Evolutionary conservation across 768 basidiomycete genomes (phyloP).

Genomic region (Pleurotus eryngii): DNA sequence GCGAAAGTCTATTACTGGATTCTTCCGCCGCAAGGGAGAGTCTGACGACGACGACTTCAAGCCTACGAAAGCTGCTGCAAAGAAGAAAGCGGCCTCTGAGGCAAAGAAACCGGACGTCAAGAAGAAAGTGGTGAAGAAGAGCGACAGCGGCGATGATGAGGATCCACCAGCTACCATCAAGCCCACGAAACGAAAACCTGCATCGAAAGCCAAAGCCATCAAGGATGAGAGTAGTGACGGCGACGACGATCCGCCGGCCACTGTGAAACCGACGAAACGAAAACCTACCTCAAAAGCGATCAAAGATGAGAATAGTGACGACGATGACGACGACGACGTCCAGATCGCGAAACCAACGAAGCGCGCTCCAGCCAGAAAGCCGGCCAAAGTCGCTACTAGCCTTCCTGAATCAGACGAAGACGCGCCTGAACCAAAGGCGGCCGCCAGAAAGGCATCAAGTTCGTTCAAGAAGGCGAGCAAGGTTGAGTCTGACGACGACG

Average conservation of each 20-base stretch:
- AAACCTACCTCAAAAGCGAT: slow-evolving; percentile 16
- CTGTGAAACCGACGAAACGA: slow-evolving; percentile 7
- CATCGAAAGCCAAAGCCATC: slow-evolving; percentile 17
- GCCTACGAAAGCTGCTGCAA: slow-evolving; percentile 24
- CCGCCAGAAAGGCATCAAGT: slow-evolving; percentile 15
- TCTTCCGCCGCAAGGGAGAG: slow-evolving; percentile 12
- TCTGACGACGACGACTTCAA: slow-evolving; percentile 19
- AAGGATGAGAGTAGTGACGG: slow-evolving; percentile 14
- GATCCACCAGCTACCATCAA: slow-evolving; percentile 10
- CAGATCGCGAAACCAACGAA: slow-evolving; percentile 11
- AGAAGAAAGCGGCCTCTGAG: slow-evolving; percentile 22
- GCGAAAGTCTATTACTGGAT: slow-evolving; percentile 32
- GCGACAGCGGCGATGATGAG: slow-evolving; percentile 15
- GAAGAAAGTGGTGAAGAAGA: slow-evolving; percentile 13
- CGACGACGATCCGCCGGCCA: slow-evolving; percentile 13
- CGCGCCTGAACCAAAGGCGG: slow-evolving; percentile 8
- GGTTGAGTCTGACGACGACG: slow-evolving; percentile 20
- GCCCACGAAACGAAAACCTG: slow-evolving; percentile 10
- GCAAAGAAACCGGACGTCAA: slow-evolving; percentile 15
- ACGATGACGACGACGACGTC: slow-evolving; percentile 34
- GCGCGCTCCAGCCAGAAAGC: slow-evolving; percentile 1
- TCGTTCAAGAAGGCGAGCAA: slow-evolving; percentile 13
- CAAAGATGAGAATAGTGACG: slow-evolving; percentile 34
- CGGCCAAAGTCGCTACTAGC: background rate
- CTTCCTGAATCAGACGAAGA: slow-evolving; percentile 16